Conservation (phyloP, 176 grass and related monocot species). For the maize (Zea mays) region Zm-B73-REFERENCE-NAM-5.0 NC_050101.1:167703501-167704000, state of each 20-base stretch:
- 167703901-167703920: neutral
- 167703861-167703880: neutral
- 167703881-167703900: neutral
- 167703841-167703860: too few species aligned
- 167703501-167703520: too few species aligned
- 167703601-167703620: constrained; percentile 2
- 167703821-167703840: too few species aligned
- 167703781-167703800: too few species aligned
- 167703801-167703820: too few species aligned
- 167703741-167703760: neutral
- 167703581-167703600: neutral
- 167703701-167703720: too few species aligned
- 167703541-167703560: too few species aligned
- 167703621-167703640: constrained; percentile 6
- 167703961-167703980: neutral
- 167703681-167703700: too few species aligned
- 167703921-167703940: neutral
- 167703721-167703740: too few species aligned
- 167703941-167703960: neutral
- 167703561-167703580: neutral
- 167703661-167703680: too few species aligned
- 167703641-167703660: too few species aligned
- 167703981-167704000: neutral
- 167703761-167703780: constrained; percentile 12
- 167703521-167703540: too few species aligned